These are phyloP conservation scores for Magnaporthales sp. DNA, from an alignment of 2,329 filamentous ascomycete genomes.

Conservation along the genomic window DNA sequence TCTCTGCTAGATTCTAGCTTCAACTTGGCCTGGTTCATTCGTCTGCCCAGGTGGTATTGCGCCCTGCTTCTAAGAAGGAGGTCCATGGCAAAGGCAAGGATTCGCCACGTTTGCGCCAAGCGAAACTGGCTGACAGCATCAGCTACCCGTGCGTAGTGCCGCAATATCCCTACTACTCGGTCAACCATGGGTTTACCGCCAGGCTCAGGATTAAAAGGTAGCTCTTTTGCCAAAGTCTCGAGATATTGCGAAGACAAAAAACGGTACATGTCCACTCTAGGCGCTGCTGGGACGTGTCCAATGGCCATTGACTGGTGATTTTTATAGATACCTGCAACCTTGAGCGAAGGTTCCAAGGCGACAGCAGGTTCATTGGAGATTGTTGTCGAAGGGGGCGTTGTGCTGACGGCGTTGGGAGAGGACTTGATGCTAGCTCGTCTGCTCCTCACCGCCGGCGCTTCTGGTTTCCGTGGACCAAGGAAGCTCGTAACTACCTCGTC, in stretches of 20 bases:
- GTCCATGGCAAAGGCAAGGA: conserved; percentile 46
- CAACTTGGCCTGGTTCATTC: conserved; percentile 31
- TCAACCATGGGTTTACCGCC: conserved; percentile 30
- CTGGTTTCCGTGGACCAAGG: conserved; percentile 34
- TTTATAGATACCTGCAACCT: conserved; percentile 46
- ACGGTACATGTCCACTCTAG: conserved; percentile 42
- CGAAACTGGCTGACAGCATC: conserved; percentile 48
- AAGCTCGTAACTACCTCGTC: conserved; percentile 56
- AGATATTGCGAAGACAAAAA: conserved; percentile 50
- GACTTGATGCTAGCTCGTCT: conserved; percentile 35
- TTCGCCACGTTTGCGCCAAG: conserved; percentile 56
- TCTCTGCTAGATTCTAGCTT: conserved; percentile 1
- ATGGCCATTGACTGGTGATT: conserved; percentile 56
- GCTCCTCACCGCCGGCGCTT: conserved; percentile 21
- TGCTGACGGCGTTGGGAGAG: conserved; percentile 32
- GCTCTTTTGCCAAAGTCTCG: conserved; percentile 37
- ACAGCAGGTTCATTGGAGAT: conserved; percentile 34
- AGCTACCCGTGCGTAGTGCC: conserved; percentile 48
- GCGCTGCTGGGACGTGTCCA: conserved; percentile 44
- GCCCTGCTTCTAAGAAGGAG: conserved; percentile 46
- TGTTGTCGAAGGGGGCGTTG: conserved; percentile 42
- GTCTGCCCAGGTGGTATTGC: conserved; percentile 45
- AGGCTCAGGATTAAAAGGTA: conserved; percentile 28
- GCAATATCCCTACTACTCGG: conserved; percentile 41
- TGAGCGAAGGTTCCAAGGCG: conserved; percentile 48